These are phyloP conservation scores for Suhomyces yuchorum DNA, from an alignment of 1,139 yeast genomes.

Conservation along the genomic window DNA sequence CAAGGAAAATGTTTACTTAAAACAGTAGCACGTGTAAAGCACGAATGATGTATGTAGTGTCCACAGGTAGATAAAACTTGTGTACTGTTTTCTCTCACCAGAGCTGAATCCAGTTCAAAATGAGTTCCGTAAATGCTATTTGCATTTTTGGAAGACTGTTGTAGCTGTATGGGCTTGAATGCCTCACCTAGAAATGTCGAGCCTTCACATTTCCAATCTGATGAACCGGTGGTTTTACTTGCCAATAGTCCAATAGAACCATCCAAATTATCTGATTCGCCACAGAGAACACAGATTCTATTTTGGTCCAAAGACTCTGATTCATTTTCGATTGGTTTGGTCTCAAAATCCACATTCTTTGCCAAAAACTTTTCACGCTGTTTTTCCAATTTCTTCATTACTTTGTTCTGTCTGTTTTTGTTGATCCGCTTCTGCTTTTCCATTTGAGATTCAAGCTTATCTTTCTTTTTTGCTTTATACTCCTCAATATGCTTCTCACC, in stretches of 20 bases:
- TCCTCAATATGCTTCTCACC: slow-evolving; percentile 55
- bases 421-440: slow-evolving; percentile 50
- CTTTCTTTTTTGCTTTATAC: slow-evolving; percentile 34
- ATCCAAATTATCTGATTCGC: slow-evolving; percentile 51
- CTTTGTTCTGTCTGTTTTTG: slow-evolving; percentile 38
- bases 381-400: slow-evolving; percentile 45
- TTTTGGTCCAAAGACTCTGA: slow-evolving; percentile 15
- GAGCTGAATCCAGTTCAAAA: slow-evolving; percentile 17
- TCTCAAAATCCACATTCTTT: slow-evolving; percentile 32
- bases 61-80: slow-evolving; percentile 62
- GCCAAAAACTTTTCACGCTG: slow-evolving; percentile 42
- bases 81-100: slow-evolving; percentile 16
- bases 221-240: slow-evolving; percentile 36
- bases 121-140: slow-evolving; percentile 31
- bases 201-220: slow-evolving; percentile 51
- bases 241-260: slow-evolving; percentile 60
- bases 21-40: slow-evolving; percentile 44
- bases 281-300: slow-evolving; percentile 68
- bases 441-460: slow-evolving; percentile 34
- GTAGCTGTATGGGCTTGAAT: slow-evolving; percentile 31
- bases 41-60: slow-evolving; percentile 65
- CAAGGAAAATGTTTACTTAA: slow-evolving; percentile 33
- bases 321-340: slow-evolving; percentile 15
- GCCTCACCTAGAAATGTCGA: slow-evolving; percentile 21
- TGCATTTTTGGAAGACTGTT: slow-evolving; percentile 11